Evolutionary conservation across 2,329 filamentous ascomycete genomes (phyloP).

Genomic region (Alternaria gansuensis): DNA sequence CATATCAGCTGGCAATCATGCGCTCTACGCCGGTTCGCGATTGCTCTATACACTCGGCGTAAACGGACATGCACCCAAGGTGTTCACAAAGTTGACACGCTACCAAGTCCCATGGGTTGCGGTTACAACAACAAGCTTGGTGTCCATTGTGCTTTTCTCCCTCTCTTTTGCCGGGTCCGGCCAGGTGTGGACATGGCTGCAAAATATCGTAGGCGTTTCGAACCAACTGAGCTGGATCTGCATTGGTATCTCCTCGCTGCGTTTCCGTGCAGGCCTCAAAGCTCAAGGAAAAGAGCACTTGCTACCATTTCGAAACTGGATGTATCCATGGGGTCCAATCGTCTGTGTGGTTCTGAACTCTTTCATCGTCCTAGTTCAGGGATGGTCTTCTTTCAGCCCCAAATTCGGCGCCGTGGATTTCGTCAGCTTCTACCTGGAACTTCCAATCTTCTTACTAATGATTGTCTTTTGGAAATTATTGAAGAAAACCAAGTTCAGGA

Average conservation of each 20-base stretch:
- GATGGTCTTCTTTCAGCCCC: conserved; percentile 63
- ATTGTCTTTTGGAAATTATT: conserved; percentile 42
- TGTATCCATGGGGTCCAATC: conserved; percentile 62
- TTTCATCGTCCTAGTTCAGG: conserved; percentile 45
- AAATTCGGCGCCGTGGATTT: conserved; percentile 58
- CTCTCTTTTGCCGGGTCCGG: conserved; percentile 55
- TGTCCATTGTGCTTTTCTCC: conserved; percentile 53
- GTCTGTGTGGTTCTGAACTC: conserved; percentile 38
- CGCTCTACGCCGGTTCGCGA: conserved; percentile 64
- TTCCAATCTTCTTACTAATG: conserved; percentile 44
- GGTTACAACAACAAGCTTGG: conserved; percentile 49
- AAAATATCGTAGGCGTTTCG: conserved; percentile 70
- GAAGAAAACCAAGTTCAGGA: conserved; percentile 42
- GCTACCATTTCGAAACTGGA: conserved; percentile 66
- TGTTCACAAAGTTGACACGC: conserved; percentile 66
- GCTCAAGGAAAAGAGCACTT: conserved; percentile 60
- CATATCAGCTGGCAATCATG: conserved; percentile 66
- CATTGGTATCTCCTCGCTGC: conserved; percentile 66
- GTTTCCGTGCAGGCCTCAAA: conserved; percentile 59
- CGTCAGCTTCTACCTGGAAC: conserved; percentile 60
- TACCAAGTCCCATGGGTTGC: conserved; percentile 54
- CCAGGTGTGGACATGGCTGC: conserved; percentile 68
- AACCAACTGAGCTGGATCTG: conserved; percentile 64
- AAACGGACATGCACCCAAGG: conserved; percentile 72
- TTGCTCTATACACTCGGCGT: conserved; percentile 63